Percentiles rank a stretch among this genome's conserved stretches.
phyloP scores from a whole-genome alignment of 2,329 filamentous ascomycete genomes.

The Chaetothyriales sp. region DNA sequence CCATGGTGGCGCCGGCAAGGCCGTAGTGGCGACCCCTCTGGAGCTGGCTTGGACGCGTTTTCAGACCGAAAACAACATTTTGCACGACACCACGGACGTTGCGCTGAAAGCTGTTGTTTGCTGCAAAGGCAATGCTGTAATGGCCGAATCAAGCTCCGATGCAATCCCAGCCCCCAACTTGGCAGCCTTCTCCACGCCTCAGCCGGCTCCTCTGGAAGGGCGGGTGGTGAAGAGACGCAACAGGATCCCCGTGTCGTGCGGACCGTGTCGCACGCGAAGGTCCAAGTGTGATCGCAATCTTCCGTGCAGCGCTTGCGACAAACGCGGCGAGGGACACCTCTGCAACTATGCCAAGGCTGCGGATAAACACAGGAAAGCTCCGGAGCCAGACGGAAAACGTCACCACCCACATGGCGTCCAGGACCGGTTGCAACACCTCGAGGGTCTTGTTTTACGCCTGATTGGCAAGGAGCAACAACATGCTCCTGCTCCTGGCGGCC shows the following conservation, averaged over 20 bases:
- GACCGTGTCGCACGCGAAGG: background rate
- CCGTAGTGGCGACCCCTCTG: background rate
- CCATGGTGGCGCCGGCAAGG: background rate
- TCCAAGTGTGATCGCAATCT: background rate
- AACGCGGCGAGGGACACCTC: conserved; percentile 1
- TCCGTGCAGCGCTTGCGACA: background rate
- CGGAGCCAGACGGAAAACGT: background rate
- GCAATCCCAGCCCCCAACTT: conserved; percentile 9
- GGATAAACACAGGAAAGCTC: background rate
- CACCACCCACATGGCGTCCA: background rate
- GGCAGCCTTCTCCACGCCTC: conserved; percentile 6
- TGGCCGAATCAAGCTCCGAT: background rate
- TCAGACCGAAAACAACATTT: background rate
- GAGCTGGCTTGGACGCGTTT: background rate
- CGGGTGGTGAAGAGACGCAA: background rate
- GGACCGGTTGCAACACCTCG: background rate
- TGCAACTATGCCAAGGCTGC: background rate
- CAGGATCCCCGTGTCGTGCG: background rate
- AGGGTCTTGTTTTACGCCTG: background rate
- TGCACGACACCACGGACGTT: background rate
- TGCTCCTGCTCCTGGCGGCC: background rate
- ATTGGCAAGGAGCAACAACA: background rate
- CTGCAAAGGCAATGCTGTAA: background rate
- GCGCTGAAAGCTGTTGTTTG: background rate
- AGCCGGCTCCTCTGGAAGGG: background rate